Conservation (phyloP, 331 rosid species). For the Dryas integrifolia region DNA sequence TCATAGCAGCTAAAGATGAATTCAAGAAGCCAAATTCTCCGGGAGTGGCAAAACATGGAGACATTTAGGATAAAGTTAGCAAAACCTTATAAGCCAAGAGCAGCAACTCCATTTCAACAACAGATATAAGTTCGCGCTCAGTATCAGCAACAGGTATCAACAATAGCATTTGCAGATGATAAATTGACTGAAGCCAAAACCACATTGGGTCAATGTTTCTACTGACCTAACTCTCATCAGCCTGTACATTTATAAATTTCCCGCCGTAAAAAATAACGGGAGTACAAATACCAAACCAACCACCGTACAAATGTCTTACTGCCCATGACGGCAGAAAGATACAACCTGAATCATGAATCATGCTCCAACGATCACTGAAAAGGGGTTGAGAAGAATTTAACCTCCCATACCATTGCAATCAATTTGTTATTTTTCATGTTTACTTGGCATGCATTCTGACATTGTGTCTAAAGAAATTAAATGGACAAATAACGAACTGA, state of each 20-base stretch:
- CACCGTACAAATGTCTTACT: too few species aligned
- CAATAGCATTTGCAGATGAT: slow-evolving; percentile 1
- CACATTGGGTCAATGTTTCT: background rate
- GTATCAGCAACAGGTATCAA: background rate
- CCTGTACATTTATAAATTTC: too few species aligned
- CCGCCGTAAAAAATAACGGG: too few species aligned
- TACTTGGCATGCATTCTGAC: background rate
- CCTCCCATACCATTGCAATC: slow-evolving; percentile 2
- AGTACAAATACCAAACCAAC: background rate
- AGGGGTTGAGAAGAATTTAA: slow-evolving; percentile 10
- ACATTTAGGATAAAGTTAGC: background rate
- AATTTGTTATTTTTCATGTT: background rate
- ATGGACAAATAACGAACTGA: background rate
- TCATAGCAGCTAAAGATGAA: too few species aligned
- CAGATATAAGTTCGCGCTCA: background rate
- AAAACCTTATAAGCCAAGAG: background rate
- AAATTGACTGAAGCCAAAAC: background rate
- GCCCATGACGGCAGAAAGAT: background rate
- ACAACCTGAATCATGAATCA: slow-evolving; percentile 2
- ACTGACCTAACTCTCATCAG: background rate
- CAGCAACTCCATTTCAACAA: background rate
- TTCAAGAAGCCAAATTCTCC: too few species aligned
- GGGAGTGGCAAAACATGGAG: too few species aligned
- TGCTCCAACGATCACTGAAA: slow-evolving; percentile 14
- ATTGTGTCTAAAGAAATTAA: background rate